A percentile compares a stretch with the other conserved stretches of the same genome.
Conservation (phyloP, 352 stramenopile genomes). For the Globisporangium lucens region DNA sequence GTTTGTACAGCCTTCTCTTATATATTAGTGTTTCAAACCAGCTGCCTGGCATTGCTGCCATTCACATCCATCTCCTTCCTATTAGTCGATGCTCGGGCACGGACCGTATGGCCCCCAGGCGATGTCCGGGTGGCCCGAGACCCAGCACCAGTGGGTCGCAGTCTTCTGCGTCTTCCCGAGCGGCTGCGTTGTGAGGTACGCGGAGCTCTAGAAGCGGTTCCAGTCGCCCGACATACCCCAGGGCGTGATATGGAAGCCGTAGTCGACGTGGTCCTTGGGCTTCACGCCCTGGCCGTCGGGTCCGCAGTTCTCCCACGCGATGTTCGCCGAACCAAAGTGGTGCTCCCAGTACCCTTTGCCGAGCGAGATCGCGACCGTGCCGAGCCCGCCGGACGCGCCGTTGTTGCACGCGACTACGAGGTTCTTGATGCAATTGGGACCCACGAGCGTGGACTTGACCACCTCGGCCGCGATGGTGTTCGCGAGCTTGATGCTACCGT, state of each 20-base stretch:
- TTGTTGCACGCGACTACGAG: conserved; percentile 7
- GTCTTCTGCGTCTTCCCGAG: not conserved
- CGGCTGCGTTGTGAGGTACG: conserved; percentile 3
- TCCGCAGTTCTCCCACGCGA: not conserved
- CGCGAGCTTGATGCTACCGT: not conserved
- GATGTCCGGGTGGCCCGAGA: conserved; percentile 3
- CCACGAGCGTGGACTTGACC: conserved; percentile 3
- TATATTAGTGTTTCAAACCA: not conserved
- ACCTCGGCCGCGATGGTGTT: conserved; percentile 3
- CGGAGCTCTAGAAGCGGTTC: conserved; percentile 1
- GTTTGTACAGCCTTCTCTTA: not conserved
- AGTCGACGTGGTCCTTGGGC: not conserved
- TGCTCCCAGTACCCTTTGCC: conserved; percentile 7
- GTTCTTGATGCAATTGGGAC: not conserved
- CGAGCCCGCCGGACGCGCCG: not conserved
- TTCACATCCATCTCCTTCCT: not conserved
- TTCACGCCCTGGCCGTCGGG: not conserved
- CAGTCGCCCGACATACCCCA: conserved; percentile 6
- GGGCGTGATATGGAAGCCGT: conserved; percentile 2
- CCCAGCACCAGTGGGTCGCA: not conserved
- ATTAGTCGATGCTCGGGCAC: not conserved
- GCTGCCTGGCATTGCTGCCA: no score
- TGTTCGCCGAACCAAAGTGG: not conserved
- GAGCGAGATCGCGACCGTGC: conserved; percentile 5
- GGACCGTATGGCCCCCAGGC: not conserved